These are phyloP conservation scores for Sporothrix curviconia DNA, from an alignment of 2,329 filamentous ascomycete species.

Conservation along the genomic window DNA sequence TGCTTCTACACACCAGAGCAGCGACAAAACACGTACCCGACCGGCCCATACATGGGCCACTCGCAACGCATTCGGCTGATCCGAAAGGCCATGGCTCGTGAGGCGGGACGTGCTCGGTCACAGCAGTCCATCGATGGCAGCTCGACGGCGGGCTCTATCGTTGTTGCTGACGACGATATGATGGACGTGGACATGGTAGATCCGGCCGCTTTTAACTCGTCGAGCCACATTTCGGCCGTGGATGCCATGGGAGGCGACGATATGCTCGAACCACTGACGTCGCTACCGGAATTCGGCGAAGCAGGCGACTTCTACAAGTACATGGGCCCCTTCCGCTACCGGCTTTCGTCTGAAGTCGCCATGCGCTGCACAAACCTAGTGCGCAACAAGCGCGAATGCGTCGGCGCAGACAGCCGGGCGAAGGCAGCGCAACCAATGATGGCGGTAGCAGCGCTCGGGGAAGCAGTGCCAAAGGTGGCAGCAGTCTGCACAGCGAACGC, in stretches of 20 bases:
- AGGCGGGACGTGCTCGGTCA: background rate
- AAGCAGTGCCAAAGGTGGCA: background rate
- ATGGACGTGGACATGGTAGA: conserved; percentile 6
- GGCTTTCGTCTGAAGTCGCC: conserved; percentile 26
- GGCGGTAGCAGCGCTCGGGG: background rate
- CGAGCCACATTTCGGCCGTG: too few relatives aligned
- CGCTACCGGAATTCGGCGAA: conserved; percentile 19
- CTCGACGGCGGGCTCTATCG: background rate
- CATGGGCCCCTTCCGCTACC: conserved; percentile 23
- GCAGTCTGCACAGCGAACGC: background rate
- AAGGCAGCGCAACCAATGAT: background rate
- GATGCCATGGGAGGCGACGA: too few relatives aligned
- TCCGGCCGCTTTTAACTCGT: background rate
- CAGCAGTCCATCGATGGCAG: background rate
- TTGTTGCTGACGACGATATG: background rate
- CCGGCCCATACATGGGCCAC: background rate
- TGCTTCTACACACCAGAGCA: background rate
- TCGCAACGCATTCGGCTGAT: background rate
- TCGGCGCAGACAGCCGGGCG: conserved; percentile 19
- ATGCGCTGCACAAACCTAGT: conserved; percentile 29
- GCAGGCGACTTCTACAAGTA: conserved; percentile 22
- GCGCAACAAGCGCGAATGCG: conserved; percentile 30
- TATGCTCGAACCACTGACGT: conserved; percentile 20
- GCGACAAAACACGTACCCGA: background rate
- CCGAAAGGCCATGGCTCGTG: conserved; percentile 5